Evolutionary conservation across 176 grass and related monocot species (phyloP).

Genomic region (Cenchrus purpureus): DNA sequence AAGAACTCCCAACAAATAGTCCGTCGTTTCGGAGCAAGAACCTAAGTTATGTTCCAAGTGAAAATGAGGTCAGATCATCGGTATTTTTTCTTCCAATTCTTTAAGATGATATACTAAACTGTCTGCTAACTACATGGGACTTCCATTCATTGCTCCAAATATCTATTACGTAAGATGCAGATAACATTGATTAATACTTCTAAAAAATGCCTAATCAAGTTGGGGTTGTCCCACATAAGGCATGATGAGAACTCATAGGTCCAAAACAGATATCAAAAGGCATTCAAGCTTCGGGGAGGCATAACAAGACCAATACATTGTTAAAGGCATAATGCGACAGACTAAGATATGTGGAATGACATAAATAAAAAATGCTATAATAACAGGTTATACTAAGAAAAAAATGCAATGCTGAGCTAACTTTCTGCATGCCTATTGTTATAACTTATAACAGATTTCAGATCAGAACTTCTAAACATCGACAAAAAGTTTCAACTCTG

Average conservation of each 20-base stretch:
- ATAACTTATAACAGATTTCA: not conserved
- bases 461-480: constrained; percentile 10
- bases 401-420: not conserved
- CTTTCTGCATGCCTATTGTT: not conserved
- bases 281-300: constrained; percentile 17
- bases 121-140: not conserved
- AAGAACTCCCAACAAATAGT: constrained; percentile 91
- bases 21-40: constrained; percentile 92
- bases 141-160: constrained; percentile 2
- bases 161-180: not conserved
- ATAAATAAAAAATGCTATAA: not conserved
- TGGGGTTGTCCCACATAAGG: not conserved
- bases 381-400: constrained; percentile 17
- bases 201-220: constrained; percentile 26
- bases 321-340: constrained; percentile 14
- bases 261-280: constrained; percentile 11
- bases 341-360: not conserved
- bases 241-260: not conserved
- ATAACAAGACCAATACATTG: constrained; percentile 11
- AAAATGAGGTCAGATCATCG: constrained; percentile 34
- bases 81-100: not conserved
- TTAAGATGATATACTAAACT: constrained; percentile 21
- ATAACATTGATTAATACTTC: constrained; percentile 5
- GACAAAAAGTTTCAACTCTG: not conserved
- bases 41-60: constrained; percentile 50